phyloP scores from a whole-genome alignment of 495 filamentous ascomycete species.

The Penicillium flavigenum region DNA sequence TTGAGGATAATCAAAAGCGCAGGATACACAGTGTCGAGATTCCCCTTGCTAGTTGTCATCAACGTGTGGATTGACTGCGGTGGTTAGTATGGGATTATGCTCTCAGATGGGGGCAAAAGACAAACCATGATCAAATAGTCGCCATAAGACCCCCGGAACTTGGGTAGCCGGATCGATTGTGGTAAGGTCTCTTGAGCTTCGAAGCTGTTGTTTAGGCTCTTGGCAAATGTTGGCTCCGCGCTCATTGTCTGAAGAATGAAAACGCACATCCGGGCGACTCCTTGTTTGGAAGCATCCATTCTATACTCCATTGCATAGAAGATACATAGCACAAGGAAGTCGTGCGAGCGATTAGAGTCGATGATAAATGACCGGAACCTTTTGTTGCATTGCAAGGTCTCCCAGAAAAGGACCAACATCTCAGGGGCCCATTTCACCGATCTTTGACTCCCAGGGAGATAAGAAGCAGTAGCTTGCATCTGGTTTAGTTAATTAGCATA shows the following conservation, averaged over 20 bases:
- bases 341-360: constrained; percentile 88
- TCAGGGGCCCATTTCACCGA: constrained; percentile 88
- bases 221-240: constrained; percentile 86
- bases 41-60: constrained; percentile 88
- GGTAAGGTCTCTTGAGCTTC: constrained; percentile 88
- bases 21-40: constrained; percentile 88
- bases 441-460: constrained; percentile 82
- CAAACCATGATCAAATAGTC: constrained; percentile 85
- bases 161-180: constrained; percentile 69
- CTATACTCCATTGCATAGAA: constrained; percentile 92
- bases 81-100: constrained; percentile 32
- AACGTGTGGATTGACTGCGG: constrained; percentile 83
- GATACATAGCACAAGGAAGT: constrained; percentile 86
- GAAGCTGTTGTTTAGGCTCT: constrained; percentile 85
- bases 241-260: constrained; percentile 96
- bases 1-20: constrained; percentile 89
- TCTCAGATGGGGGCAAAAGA: background rate
- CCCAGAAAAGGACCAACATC: constrained; percentile 98
- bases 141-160: constrained; percentile 88
- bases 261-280: constrained; percentile 92
- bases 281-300: constrained; percentile 81
- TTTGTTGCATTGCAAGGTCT: constrained; percentile 96
- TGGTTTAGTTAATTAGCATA: constrained; percentile 27
- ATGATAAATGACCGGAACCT: constrained; percentile 96
- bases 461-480: constrained; percentile 82